phyloP scores from a whole-genome alignment of 495 filamentous ascomycete genomes.

The Tuber calosporum region DNA sequence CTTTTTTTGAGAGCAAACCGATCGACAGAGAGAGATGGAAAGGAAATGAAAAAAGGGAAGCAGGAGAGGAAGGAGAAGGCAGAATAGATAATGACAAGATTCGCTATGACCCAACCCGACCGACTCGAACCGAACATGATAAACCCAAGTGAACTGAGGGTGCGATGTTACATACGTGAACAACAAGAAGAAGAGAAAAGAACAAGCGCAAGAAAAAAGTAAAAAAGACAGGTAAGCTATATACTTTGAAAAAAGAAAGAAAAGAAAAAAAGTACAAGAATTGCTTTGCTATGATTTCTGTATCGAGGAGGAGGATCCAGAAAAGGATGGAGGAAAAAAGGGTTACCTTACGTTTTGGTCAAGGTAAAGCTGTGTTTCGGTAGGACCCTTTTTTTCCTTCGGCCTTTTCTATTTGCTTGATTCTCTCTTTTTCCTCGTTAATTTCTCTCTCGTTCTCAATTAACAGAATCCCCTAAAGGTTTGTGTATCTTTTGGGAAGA shows the following conservation, averaged over 20 bases:
- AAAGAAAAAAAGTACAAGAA: background rate
- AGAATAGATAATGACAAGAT: background rate
- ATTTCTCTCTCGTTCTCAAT: slow-evolving; percentile 5
- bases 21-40: background rate
- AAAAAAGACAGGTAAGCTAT: background rate
- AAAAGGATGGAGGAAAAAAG: slow-evolving; percentile 4
- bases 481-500: slow-evolving; percentile 4
- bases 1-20: slow-evolving; percentile 3
- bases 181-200: background rate
- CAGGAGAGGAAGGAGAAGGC: background rate
- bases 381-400: slow-evolving; percentile 3
- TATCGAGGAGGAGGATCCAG: background rate
- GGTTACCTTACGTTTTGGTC: background rate
- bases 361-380: background rate
- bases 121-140: slow-evolving; percentile 1
- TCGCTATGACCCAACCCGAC: slow-evolving; percentile 4
- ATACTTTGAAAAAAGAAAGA: background rate
- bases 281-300: slow-evolving; percentile 5
- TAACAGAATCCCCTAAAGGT: slow-evolving; percentile 4
- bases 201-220: background rate
- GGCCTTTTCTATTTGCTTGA: background rate
- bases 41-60: background rate
- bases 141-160: background rate
- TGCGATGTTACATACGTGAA: background rate
- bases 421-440: background rate